Base-by-base conservation (phyloP, 345 rosid genomes). In the Lenwebbia sp. region DNA sequence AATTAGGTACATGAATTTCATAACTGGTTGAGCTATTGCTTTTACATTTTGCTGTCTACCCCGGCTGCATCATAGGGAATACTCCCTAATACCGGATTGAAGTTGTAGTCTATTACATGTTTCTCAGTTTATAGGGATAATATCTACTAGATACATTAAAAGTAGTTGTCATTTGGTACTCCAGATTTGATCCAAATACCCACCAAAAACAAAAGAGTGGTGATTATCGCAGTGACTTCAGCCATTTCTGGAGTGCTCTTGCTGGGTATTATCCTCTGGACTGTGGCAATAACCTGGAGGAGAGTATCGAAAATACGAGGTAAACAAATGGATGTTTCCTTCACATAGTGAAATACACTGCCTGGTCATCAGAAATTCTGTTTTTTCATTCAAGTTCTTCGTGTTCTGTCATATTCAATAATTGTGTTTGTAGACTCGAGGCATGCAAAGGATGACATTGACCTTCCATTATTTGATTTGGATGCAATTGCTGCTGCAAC, bases 401-500 rank as follows among this genome's bases (percentile, higher is more conserved):
- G 11, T 82, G 85, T 49, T 49, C 28, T 25, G 57, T 12, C 58
- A 7, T 37, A n/a, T 30, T 22, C 52, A 56, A 25, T 44, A 30
- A 40, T n/a, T 30, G 65, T 53, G 53, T 37, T 57, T n/a, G 37
- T 50, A 49, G 53, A 11, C 1, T 25, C 22, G 26, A 86, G 84
- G 54, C 19, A 22, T 8, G 41, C 22, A 83, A 13, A 84, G 25
- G 76, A 54, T n/a, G 56, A 28, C n/a, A 76, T 86, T 26, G 90
- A 91, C 47, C 78, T 90, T 33, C 89, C 90, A 13, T 41, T 81
- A 30, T 87, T 88, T 70, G 86, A 90, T 70, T 87, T 91, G 26
- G 52, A 28, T 47, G 84, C 87, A 19, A 82, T 92, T 47, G 70
- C 85, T n/a, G 70, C 37, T 54, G 93, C 94, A 4, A 91, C 94